Evolutionary conservation across 768 basidiomycete genomes (phyloP), one percentile per base, ranked within the genome.

Genomic region (Polyporus arcularius): DNA sequence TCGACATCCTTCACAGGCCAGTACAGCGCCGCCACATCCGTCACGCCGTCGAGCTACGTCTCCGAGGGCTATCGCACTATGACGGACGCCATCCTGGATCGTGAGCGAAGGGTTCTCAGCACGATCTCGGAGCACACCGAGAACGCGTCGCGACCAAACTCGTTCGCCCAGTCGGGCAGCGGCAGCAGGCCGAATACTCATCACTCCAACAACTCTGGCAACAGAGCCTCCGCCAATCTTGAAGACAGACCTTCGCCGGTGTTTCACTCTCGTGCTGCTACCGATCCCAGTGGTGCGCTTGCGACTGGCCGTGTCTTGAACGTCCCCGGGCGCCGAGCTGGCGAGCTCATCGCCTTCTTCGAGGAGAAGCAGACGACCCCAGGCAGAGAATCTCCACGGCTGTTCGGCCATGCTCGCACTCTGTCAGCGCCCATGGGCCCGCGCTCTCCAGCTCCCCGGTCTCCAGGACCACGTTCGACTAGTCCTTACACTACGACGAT

Each of bases 61-160:
- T 70, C 68, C 46, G 67, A 57, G 49, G 55, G 61, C 43, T 61
- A 65, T 43, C 65, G 57, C 18, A 63, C 77, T 14, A 75, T 78
- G 4, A 75, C 80, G 7, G 78, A 78, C 59, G 79, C 79, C 11
- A 49, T 76, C 48, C 64, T 74, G 26, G 74, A 77, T 48, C 75
- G 79, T 14, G 78, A 77, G 47, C 82, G 84, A 10, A 74, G 78
- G 28, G 71, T 79, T 38, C 78, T 93, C 18, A 93, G 91, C 68
- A 87, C 83, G 2, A 94, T 94, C 60, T 84, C 90, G 3, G 92
- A 94, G 70, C 82, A 80, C 48, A 91, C 89, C 1, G 92, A 94
- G 73, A 85, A 88, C 35, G 73, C 75, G 0, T 82, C 88, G 0
- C 84, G 89, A 31, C 89, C 89, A 0, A 67, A 72, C 5, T 83